Base-by-base conservation (phyloP, 495 filamentous ascomycete species). In the Penicillium manginii region DNA sequence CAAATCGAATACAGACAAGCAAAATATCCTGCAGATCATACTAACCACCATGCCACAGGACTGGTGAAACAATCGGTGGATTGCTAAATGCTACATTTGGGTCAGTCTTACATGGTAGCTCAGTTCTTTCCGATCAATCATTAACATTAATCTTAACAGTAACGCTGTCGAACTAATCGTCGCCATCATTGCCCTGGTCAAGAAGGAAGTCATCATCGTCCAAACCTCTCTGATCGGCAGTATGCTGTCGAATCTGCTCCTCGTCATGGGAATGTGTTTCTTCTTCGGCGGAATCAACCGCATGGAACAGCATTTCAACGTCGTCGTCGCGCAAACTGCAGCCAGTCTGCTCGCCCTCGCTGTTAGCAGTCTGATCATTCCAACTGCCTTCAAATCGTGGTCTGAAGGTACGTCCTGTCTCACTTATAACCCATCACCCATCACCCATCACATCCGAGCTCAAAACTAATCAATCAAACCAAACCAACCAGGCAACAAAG, bases 131-230 rank as follows among this genome's bases (percentile, higher is more conserved):
- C 7, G 12, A 29, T 52, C 32, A n/a, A 5, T 19, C 10, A 4
- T n/a, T 33, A 37, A 14, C 59, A 8, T 8, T 71, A 54, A 71
- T 52, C 15, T 12, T 31, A 47, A 11, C 35, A 69, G 71, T 46
- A 97, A 96, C 65, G 93, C 93, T 5, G 92, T 96, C 56, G 93
- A 97, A 68, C 69, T 97, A 59, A 97, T 97, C 59, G 89, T 97
- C 37, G 87, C 91, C 17, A 88, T 97, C 62, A 87, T 96, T 49
- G 92, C 92, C 0, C 76, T 97, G 39, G 73, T 81, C 19, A 76
- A 93, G 51, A 68, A 81, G 35, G 81, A 98, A 73, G 83, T 96
- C 23, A 78, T 89, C 40, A 96, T 98, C 63, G 93, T 97, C 3
- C 90, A 97, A 72, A 96, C 93, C 1, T 97, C 93, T 2, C 76